These are phyloP conservation scores for Oryza meridionalis DNA, from an alignment of 176 grass and related monocot genomes.

Conservation along the genomic window DNA sequence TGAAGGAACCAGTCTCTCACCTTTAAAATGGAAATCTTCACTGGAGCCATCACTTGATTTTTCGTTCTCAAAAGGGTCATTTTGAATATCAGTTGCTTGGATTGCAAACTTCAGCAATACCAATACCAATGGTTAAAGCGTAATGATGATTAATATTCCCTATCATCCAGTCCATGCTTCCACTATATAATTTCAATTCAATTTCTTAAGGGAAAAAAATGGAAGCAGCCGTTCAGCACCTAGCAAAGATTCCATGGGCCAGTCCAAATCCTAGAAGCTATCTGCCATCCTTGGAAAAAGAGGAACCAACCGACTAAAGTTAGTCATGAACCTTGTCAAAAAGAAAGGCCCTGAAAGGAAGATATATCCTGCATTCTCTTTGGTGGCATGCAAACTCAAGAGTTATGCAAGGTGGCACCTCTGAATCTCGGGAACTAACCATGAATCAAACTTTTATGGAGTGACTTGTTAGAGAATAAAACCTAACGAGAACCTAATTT, in stretches of 20 bases:
- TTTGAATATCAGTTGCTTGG: slow-evolving; percentile 42
- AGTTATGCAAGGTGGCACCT: slow-evolving; percentile 12
- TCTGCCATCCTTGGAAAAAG: slow-evolving; percentile 40
- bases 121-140: slow-evolving; percentile 30
- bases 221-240: slow-evolving; percentile 15
- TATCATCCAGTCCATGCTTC: slow-evolving; percentile 13
- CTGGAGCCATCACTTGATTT: slow-evolving; percentile 21
- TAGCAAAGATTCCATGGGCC: slow-evolving; percentile 46
- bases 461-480: slow-evolving; percentile 26
- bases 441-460: slow-evolving; percentile 20
- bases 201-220: slow-evolving; percentile 18
- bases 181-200: slow-evolving; percentile 31
- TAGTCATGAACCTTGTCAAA: slow-evolving; percentile 22
- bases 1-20: not conserved
- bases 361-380: slow-evolving; percentile 16
- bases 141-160: slow-evolving; percentile 18
- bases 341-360: slow-evolving; percentile 20
- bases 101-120: slow-evolving; percentile 37
- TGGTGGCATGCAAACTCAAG: slow-evolving; percentile 22
- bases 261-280: slow-evolving; percentile 45
- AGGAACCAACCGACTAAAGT: slow-evolving; percentile 30
- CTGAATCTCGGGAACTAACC: slow-evolving; percentile 16
- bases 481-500: slow-evolving; percentile 40
- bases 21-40: slow-evolving; percentile 21
- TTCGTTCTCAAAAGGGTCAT: not conserved